Conservation (phyloP, 208 protist genomes). For the Crithidia acanthocephali region DNA sequence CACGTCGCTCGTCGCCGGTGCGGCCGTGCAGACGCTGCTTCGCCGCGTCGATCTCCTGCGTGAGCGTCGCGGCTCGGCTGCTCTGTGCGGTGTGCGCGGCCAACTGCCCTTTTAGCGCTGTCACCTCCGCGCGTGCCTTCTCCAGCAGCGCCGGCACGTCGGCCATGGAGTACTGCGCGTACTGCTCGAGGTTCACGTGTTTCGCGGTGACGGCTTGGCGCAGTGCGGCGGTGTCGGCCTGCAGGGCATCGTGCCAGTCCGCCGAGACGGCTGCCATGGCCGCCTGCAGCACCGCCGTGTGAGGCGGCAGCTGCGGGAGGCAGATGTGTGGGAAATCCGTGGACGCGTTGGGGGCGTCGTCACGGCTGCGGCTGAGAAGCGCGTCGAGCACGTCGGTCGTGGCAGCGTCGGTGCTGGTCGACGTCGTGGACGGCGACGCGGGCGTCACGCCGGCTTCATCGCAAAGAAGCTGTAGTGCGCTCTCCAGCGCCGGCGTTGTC, state of each 20-base stretch:
- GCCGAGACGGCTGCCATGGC: slow-evolving; percentile 13
- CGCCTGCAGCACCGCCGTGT: slow-evolving; percentile 8
- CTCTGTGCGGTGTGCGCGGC: slow-evolving; percentile 9
- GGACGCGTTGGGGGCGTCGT: not conserved
- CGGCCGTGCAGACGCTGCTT: not conserved
- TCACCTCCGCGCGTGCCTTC: slow-evolving; percentile 23
- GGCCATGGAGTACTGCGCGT: slow-evolving; percentile 53
- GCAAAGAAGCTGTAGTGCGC: slow-evolving; percentile 5
- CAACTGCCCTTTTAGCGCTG: slow-evolving; percentile 24
- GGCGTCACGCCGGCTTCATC: not conserved
- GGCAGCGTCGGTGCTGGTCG: not conserved
- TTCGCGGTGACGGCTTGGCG: slow-evolving; percentile 1
- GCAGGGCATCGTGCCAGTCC: slow-evolving; percentile 2
- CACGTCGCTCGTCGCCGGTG: not conserved
- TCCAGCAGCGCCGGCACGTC: slow-evolving; percentile 44
- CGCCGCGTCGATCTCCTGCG: not conserved
- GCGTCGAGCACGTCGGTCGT: not conserved
- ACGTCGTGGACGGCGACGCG: not conserved
- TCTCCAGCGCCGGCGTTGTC: slow-evolving; percentile 24
- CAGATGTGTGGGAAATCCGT: not conserved
- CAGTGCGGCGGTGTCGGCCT: not conserved
- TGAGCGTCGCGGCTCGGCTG: slow-evolving; percentile 11
- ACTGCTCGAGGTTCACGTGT: slow-evolving; percentile 56
- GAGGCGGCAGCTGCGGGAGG: slow-evolving; percentile 13
- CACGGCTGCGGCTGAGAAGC: not conserved